Percentiles rank a stretch among this genome's conserved stretches.
Evolutionary conservation across 495 filamentous ascomycete genomes (phyloP).

Genomic region (Bathelium albidoporum): DNA sequence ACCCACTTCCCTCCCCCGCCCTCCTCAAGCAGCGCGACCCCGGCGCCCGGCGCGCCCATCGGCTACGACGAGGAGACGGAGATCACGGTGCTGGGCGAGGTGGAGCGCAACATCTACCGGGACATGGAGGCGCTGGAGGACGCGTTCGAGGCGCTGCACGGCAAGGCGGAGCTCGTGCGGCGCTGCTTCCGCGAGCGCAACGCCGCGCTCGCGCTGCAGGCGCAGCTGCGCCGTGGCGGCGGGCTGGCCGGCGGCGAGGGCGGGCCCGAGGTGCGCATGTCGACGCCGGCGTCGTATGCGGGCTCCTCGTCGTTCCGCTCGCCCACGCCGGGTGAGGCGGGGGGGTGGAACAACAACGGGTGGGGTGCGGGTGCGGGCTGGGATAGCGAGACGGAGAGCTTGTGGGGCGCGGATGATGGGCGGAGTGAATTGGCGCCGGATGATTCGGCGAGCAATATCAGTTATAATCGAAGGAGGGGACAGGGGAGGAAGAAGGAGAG

Average conservation of each 20-base stretch:
- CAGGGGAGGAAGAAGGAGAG: constrained; percentile 63
- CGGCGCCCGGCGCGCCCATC: constrained; percentile 44
- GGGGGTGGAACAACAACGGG: constrained; percentile 26
- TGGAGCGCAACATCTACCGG: constrained; percentile 85
- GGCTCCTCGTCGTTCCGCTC: constrained; percentile 14
- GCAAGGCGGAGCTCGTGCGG: constrained; percentile 71
- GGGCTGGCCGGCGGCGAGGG: constrained; percentile 23
- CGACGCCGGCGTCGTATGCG: constrained; percentile 42
- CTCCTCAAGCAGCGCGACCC: no score
- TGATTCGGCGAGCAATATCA: constrained; percentile 78
- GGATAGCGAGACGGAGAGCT: constrained; percentile 45
- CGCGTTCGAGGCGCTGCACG: constrained; percentile 86
- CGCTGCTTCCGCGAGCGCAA: constrained; percentile 66
- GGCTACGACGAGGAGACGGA: constrained; percentile 91
- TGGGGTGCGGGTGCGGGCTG: constrained; percentile 22
- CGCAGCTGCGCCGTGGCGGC: constrained; percentile 56
- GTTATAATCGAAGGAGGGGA: constrained; percentile 57
- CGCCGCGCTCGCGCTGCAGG: constrained; percentile 66
- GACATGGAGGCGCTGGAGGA: constrained; percentile 93
- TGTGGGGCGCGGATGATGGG: constrained; percentile 48
- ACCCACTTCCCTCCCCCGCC: background rate
- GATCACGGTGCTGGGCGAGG: constrained; percentile 75
- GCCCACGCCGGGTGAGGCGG: constrained; percentile 15
- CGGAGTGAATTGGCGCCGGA: constrained; percentile 59
- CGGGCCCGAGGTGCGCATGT: constrained; percentile 46